phyloP scores from a whole-genome alignment of 2,329 filamentous ascomycete genomes.

The Paraconiothyrium sp. region DNA sequence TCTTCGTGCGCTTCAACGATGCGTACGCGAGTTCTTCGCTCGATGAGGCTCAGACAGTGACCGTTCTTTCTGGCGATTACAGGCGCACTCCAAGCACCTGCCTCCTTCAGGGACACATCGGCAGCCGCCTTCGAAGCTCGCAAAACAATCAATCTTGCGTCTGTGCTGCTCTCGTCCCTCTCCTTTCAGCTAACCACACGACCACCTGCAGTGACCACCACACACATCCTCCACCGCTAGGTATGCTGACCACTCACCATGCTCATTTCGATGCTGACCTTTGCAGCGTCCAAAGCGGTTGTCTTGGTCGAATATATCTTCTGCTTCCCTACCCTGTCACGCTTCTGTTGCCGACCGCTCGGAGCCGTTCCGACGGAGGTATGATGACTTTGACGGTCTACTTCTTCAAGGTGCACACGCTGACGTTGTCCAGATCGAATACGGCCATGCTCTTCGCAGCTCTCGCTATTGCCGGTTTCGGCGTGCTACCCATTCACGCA shows the following conservation, averaged over 20 bases:
- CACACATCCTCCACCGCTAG: background rate
- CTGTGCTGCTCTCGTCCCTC: background rate
- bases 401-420: background rate
- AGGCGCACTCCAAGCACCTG: background rate
- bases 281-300: background rate
- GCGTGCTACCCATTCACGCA: constrained; percentile 3
- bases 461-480: background rate
- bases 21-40: background rate
- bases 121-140: background rate
- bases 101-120: background rate
- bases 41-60: background rate
- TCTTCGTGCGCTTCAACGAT: too few species aligned
- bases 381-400: background rate
- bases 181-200: background rate
- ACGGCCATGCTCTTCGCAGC: constrained; percentile 10
- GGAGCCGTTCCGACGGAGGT: background rate
- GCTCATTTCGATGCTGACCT: background rate
- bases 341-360: background rate
- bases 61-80: background rate
- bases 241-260: background rate
- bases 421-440: background rate
- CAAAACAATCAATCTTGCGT: constrained; percentile 1
- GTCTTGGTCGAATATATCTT: background rate
- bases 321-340: background rate
- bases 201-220: background rate